phyloP scores from a whole-genome alignment of 768 basidiomycete species.

The Russula lepida region DNA sequence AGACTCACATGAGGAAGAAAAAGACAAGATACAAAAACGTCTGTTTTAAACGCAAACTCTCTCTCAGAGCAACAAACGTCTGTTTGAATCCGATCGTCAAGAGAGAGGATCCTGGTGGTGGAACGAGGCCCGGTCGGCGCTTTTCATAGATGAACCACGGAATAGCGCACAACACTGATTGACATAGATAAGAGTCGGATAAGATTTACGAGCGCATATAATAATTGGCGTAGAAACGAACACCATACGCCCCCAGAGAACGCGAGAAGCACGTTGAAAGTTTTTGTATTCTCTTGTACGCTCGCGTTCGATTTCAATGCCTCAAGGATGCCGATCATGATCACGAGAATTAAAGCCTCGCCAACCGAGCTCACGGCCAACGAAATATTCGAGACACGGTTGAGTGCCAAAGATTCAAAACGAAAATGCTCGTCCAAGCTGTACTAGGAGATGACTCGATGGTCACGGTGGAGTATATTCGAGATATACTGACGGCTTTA shows the following conservation, averaged over 20 bases:
- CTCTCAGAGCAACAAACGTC: slow-evolving; percentile 49
- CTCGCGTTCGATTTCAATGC: slow-evolving; percentile 52
- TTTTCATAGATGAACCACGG: slow-evolving; percentile 72
- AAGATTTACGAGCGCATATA: background rate
- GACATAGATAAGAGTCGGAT: background rate
- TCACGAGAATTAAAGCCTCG: slow-evolving; percentile 57
- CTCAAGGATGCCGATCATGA: slow-evolving; percentile 71
- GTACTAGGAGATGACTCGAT: background rate
- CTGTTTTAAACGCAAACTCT: slow-evolving; percentile 61
- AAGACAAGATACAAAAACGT: slow-evolving; percentile 68
- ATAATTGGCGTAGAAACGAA: slow-evolving; percentile 27
- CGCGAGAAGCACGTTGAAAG: slow-evolving; percentile 69
- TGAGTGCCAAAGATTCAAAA: slow-evolving; percentile 57
- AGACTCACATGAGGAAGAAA: slow-evolving; percentile 63
- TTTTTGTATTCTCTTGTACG: slow-evolving; percentile 64
- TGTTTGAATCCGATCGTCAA: slow-evolving; percentile 63
- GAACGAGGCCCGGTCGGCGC: slow-evolving; percentile 51
- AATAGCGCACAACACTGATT: slow-evolving; percentile 51
- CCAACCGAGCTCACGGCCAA: slow-evolving; percentile 63
- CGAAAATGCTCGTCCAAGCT: slow-evolving; percentile 44
- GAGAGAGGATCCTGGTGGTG: slow-evolving; percentile 47
- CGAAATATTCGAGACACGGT: slow-evolving; percentile 68
- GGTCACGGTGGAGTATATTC: background rate
- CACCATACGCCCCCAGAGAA: slow-evolving; percentile 74
- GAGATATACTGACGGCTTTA: slow-evolving; percentile 39